phyloP scores from a whole-genome alignment of 768 basidiomycete genomes.

The Mycena polygramma region DNA sequence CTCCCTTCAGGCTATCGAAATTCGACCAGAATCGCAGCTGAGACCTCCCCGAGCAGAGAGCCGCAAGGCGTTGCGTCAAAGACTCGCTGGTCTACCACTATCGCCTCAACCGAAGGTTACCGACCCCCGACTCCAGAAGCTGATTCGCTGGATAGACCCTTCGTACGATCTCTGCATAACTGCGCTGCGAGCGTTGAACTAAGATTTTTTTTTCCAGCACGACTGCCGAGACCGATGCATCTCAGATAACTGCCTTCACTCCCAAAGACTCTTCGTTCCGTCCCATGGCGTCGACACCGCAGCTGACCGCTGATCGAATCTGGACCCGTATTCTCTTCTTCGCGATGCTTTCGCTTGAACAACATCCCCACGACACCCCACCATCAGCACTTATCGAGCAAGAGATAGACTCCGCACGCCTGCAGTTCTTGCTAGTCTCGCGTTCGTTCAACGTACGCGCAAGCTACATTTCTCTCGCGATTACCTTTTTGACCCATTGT shows the following conservation, averaged over 20 bases:
- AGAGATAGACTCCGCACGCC: neutral
- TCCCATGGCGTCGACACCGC: conserved; percentile 3
- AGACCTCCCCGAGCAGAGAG: neutral
- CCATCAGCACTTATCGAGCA: neutral
- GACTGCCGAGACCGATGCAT: neutral
- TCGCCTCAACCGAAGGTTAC: neutral
- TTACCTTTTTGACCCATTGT: neutral
- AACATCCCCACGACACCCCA: neutral
- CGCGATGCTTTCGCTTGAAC: conserved; percentile 16
- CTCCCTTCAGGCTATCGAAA: neutral
- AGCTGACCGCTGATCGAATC: neutral
- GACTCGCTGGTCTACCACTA: neutral
- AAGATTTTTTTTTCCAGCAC: neutral
- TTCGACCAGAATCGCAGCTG: neutral
- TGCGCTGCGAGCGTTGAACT: neutral
- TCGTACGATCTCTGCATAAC: neutral
- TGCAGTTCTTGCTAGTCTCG: conserved; percentile 16
- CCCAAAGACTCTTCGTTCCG: neutral
- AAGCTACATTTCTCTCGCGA: neutral
- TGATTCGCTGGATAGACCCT: neutral
- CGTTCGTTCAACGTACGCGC: neutral
- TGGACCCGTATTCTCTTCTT: conserved; percentile 24
- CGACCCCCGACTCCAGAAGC: neutral
- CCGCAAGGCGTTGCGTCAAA: neutral
- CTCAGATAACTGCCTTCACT: neutral